Evolutionary conservation across 805 yeast species (phyloP).

Genomic region (Pichia kluyveri): DNA sequence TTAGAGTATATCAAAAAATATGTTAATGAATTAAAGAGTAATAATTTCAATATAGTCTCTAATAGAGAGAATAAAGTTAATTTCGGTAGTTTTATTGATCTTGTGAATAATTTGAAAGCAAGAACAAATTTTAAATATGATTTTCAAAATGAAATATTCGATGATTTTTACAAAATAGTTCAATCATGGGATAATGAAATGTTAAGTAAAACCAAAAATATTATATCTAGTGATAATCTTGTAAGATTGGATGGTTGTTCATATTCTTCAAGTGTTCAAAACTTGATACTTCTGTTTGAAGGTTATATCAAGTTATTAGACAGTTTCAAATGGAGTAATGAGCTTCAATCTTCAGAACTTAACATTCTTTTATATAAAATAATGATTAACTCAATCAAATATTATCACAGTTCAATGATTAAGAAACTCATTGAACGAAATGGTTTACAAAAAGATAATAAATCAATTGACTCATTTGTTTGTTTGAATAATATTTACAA

Average conservation of each 20-base stretch:
- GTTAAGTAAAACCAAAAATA: conserved; percentile 30
- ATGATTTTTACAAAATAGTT: conserved; percentile 16
- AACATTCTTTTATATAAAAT: conserved; percentile 53
- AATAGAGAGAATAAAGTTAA: conserved; percentile 6
- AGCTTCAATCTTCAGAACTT: conserved; percentile 51
- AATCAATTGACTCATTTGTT: conserved; percentile 20
- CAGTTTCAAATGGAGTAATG: conserved; percentile 57
- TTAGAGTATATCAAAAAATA: conserved; percentile 14
- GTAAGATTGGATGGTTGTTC: conserved; percentile 27
- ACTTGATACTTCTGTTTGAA: conserved; percentile 20
- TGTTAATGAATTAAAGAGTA: conserved; percentile 6
- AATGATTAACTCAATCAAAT: conserved; percentile 51
- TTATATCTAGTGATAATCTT: conserved; percentile 51
- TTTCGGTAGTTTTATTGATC: conserved; percentile 11
- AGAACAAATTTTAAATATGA: conserved; percentile 15
- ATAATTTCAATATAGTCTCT: conserved; percentile 1
- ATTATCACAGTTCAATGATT: conserved; percentile 34
- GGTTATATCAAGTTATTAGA: conserved; percentile 42
- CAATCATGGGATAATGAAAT: conserved; percentile 20
- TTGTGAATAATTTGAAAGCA: conserved; percentile 11
- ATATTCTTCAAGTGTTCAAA: conserved; percentile 21
- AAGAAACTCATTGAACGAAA: conserved; percentile 2
- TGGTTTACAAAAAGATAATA: not conserved
- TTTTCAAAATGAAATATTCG: conserved; percentile 19
- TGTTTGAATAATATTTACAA: conserved; percentile 23